These are phyloP conservation scores for Fusarium beomiforme DNA, from an alignment of 2,329 filamentous ascomycete species.

Conservation along the genomic window DNA sequence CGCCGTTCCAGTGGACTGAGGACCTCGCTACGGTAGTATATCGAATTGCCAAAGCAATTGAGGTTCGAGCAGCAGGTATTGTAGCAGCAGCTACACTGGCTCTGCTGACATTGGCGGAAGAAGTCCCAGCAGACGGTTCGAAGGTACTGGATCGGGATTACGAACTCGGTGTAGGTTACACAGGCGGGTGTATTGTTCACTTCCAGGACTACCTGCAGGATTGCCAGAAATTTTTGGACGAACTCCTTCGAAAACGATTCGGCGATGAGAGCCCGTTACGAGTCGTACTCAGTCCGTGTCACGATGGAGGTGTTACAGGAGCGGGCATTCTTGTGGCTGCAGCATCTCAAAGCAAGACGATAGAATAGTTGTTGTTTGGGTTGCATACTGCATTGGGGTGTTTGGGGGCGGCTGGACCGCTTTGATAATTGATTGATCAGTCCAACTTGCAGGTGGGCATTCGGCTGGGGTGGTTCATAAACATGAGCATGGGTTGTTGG, in stretches of 20 bases:
- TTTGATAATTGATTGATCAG: constrained; percentile 35
- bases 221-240: constrained; percentile 75
- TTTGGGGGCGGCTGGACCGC: constrained; percentile 33
- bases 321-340: constrained; percentile 68
- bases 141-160: constrained; percentile 37
- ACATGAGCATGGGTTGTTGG: constrained; percentile 4
- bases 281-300: constrained; percentile 64
- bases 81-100: constrained; percentile 78
- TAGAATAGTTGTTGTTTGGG: constrained; percentile 39
- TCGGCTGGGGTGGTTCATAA: constrained; percentile 14
- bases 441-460: constrained; percentile 20
- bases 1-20: constrained; percentile 70
- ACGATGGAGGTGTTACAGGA: constrained; percentile 70
- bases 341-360: constrained; percentile 49
- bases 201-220: constrained; percentile 78
- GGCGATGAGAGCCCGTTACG: constrained; percentile 49
- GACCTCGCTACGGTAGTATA: constrained; percentile 69
- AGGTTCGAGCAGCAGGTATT: constrained; percentile 77
- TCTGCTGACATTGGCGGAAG: constrained; percentile 73
- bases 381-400: constrained; percentile 23
- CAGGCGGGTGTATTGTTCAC: constrained; percentile 82
- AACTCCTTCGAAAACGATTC: constrained; percentile 52
- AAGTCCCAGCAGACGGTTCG: constrained; percentile 59
- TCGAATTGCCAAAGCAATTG: constrained; percentile 74
- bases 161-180: constrained; percentile 81